Evolutionary conservation across 2,329 filamentous ascomycete species (phyloP), one percentile per base, ranked within the genome.

Genomic region (Ophiostoma australiae): DNA sequence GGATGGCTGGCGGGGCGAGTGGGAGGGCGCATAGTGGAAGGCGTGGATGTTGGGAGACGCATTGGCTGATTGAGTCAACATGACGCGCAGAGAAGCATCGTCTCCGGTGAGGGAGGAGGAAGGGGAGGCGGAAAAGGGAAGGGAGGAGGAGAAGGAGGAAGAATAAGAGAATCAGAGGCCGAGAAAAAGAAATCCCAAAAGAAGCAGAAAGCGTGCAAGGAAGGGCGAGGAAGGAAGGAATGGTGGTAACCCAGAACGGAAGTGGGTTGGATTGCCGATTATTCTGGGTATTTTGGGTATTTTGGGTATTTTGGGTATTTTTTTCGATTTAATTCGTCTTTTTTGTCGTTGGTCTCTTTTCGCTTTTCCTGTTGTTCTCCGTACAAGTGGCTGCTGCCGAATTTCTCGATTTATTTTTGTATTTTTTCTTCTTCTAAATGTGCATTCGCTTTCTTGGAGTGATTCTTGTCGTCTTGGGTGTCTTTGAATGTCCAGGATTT

Each of bases 11-110:
- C 80, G 80, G 73, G 81, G 81, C 74, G 79, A 80, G 73, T 77
- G 78, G 75, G 80, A 78, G 79, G 84, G 79, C 76, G 81, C 82
- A 82, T 84, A 84, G 76, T 83, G 82, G 77, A 80, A 78, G 75
- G 67, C 75, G 73, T 76, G 78, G 70, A 83, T 81, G 76, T 80
- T 79, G 75, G 85, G 84, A 69, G 85, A 86, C 77, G 83, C 81
- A 82, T 82, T 86, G 80, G 83, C 80, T 76, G 85, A 87, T 77
- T 84, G 85, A 79, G 84, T 85, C 83, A 87, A 83, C 85, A 87
- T 87, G 82, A 69, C 71, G 72, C 69, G 69, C 55, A 41, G 52
- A 67, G 35, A 71, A 67, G 48, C 68, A 71, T 74, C 20, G 67
- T 70, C 66, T 61, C 63, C 65, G 35, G 35, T n/a, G 35, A 41